Base-by-base conservation (phyloP, 768 basidiomycete species). In the Tricholoma saponaceum region DNA sequence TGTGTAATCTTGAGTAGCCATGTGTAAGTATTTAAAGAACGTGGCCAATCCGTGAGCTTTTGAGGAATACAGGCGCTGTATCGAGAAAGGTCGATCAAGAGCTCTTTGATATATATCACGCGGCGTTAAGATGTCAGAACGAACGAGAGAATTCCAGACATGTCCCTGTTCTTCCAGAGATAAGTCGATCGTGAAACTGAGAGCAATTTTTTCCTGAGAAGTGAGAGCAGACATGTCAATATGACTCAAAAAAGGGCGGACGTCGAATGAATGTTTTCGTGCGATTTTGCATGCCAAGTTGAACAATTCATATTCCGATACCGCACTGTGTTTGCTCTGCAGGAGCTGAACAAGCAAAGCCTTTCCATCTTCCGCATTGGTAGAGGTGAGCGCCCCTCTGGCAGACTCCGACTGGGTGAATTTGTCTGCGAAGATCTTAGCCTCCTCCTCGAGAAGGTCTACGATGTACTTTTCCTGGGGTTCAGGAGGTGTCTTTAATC, bases 41-140 rank as follows among this genome's bases (percentile, higher is more conserved):
- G 83, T 79, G 1, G 73, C 65, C 2, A 83, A 69, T 0, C 85
- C 79, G 53, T 82, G 79, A 20, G 69, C 65, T 13, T 67, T 74
- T 0, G 86, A 87, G 0, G 82, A 81, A 64, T 86, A 89, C 5
- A 87, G 67, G 7, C 82, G 77, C 56, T 87, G 85, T 43, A 87
- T 71, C 0, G 79, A 74, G 55, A 85, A 77, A 8, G 84, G 83
- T 2, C 75, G 77, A 37, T 76, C 69, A 9, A 88, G 72, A 5
- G 78, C 70, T 20, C 81, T 72, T 46, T 81, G 76, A 54, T 77
- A 77, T 12, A 89, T 66, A 61, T 87, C 84, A 23, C 71, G 64
- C 3, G 69, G 63, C 0, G 73, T 77, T 54, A 89, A 66, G 23
- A 87, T 83, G 56, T 86, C 83, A 0, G 86, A 88, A 1, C 78